Base-by-base conservation (phyloP, 176 grass and related monocot genomes). In the Oryza nivara region DNA sequence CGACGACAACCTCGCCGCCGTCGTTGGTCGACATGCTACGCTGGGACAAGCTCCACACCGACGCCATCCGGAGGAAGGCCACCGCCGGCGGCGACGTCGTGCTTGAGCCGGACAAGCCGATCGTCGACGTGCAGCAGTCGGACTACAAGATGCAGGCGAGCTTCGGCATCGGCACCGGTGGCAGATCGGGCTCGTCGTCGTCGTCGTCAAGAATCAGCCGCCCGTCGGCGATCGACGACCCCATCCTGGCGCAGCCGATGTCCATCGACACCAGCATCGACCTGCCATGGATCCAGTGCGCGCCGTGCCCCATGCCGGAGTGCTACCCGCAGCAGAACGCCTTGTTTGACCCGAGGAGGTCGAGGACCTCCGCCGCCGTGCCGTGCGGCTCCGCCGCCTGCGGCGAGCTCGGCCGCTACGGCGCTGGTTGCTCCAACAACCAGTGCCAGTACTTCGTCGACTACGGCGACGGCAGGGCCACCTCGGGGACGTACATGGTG, bases 251-350 rank as follows among this genome's bases (percentile, higher is more conserved):
- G 11, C 80, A 51, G 36, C 78, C 86, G 3, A 56, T 92, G n/a
- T 0, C 75, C n/a, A 70, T 92, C 23, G 90, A 92, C 86, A 88
- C 86, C 0, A 79, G 90, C 74, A 88, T 86, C 71, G 90, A 92
- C 54, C 47, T 92, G 20, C 64, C 90, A 2, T 92, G 86, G 90
- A 82, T 92, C 72, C 90, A 88, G 47, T 92, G 90, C 68, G 48
- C 20, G 0, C 60, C 36, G 6, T 78, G 76, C 58, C 56, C 75
- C 3, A 1, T 10, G 19, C 10, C 69, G 15, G 2, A 51, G 15
- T 73, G 80, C 56, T 17, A 83, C 81, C 23, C 38, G 0, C 76
- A 78, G 58, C 65, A 78, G 76, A 61, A 65, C 4, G 36, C 76
- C 6, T 35, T 84, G 0, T 68, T 70, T 17, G 15, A 85, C 1